Conservation (phyloP, 1,284 basidiomycete species). For the Melampsora larici-populina region DNA sequence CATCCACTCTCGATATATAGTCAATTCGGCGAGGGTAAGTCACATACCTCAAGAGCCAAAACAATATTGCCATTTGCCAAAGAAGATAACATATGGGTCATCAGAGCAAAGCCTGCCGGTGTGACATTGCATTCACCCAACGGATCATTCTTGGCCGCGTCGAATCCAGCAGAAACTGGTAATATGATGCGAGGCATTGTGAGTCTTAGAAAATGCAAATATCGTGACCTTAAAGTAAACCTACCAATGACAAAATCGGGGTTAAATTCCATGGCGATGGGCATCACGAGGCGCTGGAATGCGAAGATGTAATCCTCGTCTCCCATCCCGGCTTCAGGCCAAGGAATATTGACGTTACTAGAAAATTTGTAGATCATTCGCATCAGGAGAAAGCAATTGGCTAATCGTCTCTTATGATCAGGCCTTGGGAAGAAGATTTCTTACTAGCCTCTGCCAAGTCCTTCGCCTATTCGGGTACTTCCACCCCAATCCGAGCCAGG, state of each 20-base stretch:
- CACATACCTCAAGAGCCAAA: slow-evolving; percentile 80
- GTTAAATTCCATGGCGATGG: slow-evolving; percentile 90
- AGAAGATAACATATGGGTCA: slow-evolving; percentile 93
- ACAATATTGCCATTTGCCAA: slow-evolving; percentile 84
- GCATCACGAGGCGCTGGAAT: slow-evolving; percentile 93
- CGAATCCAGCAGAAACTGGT: slow-evolving; percentile 93
- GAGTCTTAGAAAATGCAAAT: not conserved
- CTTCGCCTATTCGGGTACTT: slow-evolving; percentile 78
- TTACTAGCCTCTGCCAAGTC: slow-evolving; percentile 75
- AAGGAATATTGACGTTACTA: slow-evolving; percentile 92
- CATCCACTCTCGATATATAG: not conserved
- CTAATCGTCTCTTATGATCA: not conserved
- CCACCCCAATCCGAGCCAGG: slow-evolving; percentile 86
- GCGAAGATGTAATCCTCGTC: slow-evolving; percentile 96
- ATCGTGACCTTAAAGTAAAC: slow-evolving; percentile 48
- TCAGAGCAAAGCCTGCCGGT: slow-evolving; percentile 93
- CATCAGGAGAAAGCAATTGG: not conserved
- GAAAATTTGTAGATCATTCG: not conserved
- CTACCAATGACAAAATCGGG: slow-evolving; percentile 93
- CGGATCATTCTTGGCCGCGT: slow-evolving; percentile 87
- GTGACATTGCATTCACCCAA: slow-evolving; percentile 86
- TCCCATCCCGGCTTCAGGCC: slow-evolving; percentile 81
- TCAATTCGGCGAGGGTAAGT: not conserved
- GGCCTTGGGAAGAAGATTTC: slow-evolving; percentile 50
- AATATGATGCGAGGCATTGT: slow-evolving; percentile 8